phyloP scores from a whole-genome alignment of 2,329 filamentous ascomycete genomes.

The Aaosphaeria pasadenensis region DNA sequence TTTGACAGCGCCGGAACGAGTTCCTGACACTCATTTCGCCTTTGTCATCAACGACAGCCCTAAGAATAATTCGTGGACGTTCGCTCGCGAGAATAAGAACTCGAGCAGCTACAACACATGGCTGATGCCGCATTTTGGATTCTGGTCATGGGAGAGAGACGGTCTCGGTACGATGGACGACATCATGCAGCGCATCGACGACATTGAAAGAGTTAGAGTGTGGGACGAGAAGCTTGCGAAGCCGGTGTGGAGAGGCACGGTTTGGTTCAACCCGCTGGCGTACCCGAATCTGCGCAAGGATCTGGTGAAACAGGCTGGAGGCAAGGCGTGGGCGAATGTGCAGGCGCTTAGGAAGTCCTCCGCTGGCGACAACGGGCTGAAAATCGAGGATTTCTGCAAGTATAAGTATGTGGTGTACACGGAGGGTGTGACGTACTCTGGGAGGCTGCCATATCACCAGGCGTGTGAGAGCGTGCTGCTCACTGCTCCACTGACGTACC shows the following conservation, averaged over 20 bases:
- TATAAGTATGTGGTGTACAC: constrained; percentile 19
- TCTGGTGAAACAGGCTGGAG: constrained; percentile 11
- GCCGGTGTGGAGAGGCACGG: constrained; percentile 18
- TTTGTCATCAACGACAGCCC: constrained; percentile 17
- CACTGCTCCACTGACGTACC: constrained; percentile 11
- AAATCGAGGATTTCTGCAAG: constrained; percentile 14
- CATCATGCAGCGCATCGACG: constrained; percentile 5
- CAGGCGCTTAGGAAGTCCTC: constrained; percentile 3
- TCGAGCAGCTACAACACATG: constrained; percentile 7
- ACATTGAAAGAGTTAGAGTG: constrained; percentile 4
- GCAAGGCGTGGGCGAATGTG: constrained; percentile 18
- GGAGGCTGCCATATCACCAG: constrained; percentile 15
- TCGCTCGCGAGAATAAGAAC: constrained; percentile 11
- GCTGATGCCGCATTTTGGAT: constrained; percentile 19
- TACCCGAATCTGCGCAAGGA: constrained; percentile 13
- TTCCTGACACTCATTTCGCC: constrained; percentile 14
- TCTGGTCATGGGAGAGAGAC: constrained; percentile 11
- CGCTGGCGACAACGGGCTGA: constrained; percentile 4
- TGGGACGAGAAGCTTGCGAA: constrained; percentile 13
- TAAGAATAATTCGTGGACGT: constrained; percentile 15
- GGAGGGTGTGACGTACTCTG: constrained; percentile 19
- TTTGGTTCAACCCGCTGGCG: constrained; percentile 18
- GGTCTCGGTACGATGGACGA: constrained; percentile 10
- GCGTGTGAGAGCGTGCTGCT: constrained; percentile 16
- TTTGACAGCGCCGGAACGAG: constrained; percentile 6